These are phyloP conservation scores for Trametopsis cervina DNA, from an alignment of 768 basidiomycete genomes.

Conservation along the genomic window DNA sequence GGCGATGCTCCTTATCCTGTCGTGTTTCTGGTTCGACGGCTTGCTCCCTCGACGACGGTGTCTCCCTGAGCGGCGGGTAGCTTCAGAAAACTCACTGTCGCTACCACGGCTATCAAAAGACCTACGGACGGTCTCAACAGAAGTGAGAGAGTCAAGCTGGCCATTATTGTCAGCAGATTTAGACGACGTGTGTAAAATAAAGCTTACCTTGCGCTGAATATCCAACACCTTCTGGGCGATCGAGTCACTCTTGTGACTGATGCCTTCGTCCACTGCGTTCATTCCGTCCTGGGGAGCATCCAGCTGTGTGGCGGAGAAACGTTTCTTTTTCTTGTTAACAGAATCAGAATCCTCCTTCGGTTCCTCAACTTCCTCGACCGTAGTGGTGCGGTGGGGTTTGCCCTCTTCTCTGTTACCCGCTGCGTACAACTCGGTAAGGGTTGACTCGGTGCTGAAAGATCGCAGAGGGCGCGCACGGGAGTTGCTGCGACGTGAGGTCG, in stretches of 20 bases:
- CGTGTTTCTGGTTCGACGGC: constrained; percentile 6
- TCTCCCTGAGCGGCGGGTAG: constrained; percentile 9
- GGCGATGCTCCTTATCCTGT: constrained; percentile 13
- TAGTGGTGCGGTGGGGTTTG: constrained; percentile 35
- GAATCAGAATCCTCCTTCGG: constrained; percentile 40
- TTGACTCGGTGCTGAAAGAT: constrained; percentile 75
- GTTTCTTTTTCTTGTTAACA: constrained; percentile 57
- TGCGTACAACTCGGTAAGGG: constrained; percentile 63
- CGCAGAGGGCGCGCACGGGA: constrained; percentile 46
- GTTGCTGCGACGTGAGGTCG: constrained; percentile 55
- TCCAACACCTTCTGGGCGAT: constrained; percentile 84
- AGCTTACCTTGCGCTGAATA: constrained; percentile 83
- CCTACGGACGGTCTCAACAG: constrained; percentile 45
- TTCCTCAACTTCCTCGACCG: constrained; percentile 45
- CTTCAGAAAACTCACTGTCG: constrained; percentile 30
- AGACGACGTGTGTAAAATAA: not conserved
- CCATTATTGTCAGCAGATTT: constrained; percentile 8
- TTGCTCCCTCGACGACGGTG: constrained; percentile 12
- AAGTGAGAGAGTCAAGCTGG: constrained; percentile 72
- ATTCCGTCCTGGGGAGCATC: constrained; percentile 70
- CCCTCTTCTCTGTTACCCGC: constrained; percentile 28
- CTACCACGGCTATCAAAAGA: constrained; percentile 37
- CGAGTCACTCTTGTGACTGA: constrained; percentile 77
- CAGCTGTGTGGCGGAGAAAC: constrained; percentile 67
- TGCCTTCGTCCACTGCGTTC: constrained; percentile 81